Evolutionary conservation across 2,329 filamentous ascomycete species (phyloP), one percentile per base, ranked within the genome.

Genomic region (Penicillium rolfsii): DNA sequence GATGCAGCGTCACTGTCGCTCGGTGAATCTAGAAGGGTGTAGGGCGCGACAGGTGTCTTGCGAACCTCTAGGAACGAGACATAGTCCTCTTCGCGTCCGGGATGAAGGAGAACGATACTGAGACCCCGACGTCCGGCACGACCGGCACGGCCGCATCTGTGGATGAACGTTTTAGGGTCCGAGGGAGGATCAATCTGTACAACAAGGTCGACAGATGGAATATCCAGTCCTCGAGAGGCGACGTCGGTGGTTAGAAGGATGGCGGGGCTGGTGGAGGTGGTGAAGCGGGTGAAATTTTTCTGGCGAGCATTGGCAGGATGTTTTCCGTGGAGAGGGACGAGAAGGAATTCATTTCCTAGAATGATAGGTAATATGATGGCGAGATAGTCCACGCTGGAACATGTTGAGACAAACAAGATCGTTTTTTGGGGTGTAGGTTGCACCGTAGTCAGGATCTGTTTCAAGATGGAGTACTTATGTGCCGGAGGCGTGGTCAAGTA

Each of bases 331-430:
- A 99, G 82, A 0, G 93, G 90, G 7, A 97, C 84, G 3, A 97
- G 79, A 0, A 85, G 80, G 70, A 91, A 91, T n/a, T 74, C 69
- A 8, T 83, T 76, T 1, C 90, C 89, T 0, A 99, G 80, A 5
- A 97, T 79, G 2, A 83, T 77, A 0, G 91, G 90, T 1, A 99
- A 82, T 5, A 96, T 81, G 67, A 92, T 85, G 62, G 93, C 88
- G 74, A 96, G 96, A 78, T 98, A 98, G 76, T 98, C 94, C 62
- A 99, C 95, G 0, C 91, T 91, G 35, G 93, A 93, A 74, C 95
- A 97, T 2, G 94, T 97, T 0, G 93, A 96, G 24, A 98, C 83
- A 74, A 97, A 99, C 56, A 97, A 83, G 57, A 99, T 97, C 35
- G 88, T 90, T 71, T 93, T 93, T 65, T 93, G 88, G 0, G 94